Evolutionary conservation across 192 early-diverging fungal genomes (phyloP).

Genomic region (Radiomyces spectabilis): DNA sequence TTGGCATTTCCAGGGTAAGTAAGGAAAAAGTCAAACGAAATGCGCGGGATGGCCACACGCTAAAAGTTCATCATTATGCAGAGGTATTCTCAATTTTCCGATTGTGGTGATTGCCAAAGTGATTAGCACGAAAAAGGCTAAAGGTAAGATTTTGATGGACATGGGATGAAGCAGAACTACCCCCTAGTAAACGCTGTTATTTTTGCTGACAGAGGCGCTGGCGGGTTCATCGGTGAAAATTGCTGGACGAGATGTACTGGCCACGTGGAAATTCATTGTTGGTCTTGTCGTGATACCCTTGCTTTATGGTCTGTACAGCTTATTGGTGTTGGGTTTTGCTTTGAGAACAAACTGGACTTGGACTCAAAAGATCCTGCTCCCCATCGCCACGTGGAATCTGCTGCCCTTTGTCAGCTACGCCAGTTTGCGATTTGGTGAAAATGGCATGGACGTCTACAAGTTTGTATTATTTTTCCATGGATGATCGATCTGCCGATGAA

Average conservation of each 20-base stretch:
- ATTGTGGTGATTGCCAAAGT: conserved; percentile 44
- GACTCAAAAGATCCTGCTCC: conserved; percentile 34
- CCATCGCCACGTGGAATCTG: conserved; percentile 34
- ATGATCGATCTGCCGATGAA: background rate
- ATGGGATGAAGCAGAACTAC: background rate
- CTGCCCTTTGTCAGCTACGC: conserved; percentile 67
- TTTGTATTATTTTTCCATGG: no score
- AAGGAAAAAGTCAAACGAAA: background rate
- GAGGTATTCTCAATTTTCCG: conserved; percentile 48
- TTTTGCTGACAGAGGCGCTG: conserved; percentile 54
- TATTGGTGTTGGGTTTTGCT: conserved; percentile 46
- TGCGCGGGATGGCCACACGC: no score
- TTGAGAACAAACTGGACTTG: conserved; percentile 20
- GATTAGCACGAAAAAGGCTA: conserved; percentile 46
- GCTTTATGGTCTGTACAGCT: conserved; percentile 64
- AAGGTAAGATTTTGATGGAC: conserved; percentile 18
- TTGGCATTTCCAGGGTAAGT: conserved; percentile 81
- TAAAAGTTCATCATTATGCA: conserved; percentile 11
- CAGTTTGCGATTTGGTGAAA: conserved; percentile 68
- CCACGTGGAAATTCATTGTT: conserved; percentile 91
- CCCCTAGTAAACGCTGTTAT: background rate
- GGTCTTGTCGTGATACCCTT: conserved; percentile 67
- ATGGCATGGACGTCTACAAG: conserved; percentile 67
- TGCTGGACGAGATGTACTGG: conserved; percentile 88
- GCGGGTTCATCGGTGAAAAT: conserved; percentile 92